phyloP scores from a whole-genome alignment of 2,329 filamentous ascomycete species.

The Ambrosiella cleistominuta region DNA sequence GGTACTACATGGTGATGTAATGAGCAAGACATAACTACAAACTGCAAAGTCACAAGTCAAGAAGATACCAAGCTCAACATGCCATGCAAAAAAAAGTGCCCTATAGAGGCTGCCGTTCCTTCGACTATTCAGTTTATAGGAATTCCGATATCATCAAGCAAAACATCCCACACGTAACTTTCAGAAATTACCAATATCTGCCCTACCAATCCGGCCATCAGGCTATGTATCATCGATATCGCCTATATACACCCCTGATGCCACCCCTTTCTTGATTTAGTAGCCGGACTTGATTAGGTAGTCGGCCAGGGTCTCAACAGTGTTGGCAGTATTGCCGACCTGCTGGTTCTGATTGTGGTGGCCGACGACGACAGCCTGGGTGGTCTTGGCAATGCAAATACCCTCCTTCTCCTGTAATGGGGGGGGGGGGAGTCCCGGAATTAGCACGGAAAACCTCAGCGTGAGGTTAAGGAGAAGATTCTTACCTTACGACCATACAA shows the following conservation, averaged over 20 bases:
- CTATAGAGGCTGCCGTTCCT: background rate
- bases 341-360: slow-evolving; percentile 63
- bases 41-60: background rate
- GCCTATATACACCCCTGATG: background rate
- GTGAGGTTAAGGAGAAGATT: background rate
- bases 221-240: too few species aligned
- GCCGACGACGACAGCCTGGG: slow-evolving; percentile 70
- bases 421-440: background rate
- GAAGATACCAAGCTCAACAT: background rate
- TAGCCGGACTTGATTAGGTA: slow-evolving; percentile 69
- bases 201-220: background rate
- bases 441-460: background rate
- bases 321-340: slow-evolving; percentile 58
- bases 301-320: slow-evolving; percentile 69
- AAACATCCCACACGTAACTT: background rate
- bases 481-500: slow-evolving; percentile 75
- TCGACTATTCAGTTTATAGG: background rate
- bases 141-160: slow-evolving; percentile 3
- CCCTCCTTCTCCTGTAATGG: slow-evolving; percentile 52
- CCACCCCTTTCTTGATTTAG: slow-evolving; percentile 27
- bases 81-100: background rate
- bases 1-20: too few species aligned
- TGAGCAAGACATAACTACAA: background rate
- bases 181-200: background rate
- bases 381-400: slow-evolving; percentile 69